Evolutionary conservation across 768 basidiomycete genomes (phyloP), one percentile per base, ranked within the genome.

Genomic region (Coprinopsis sp.): DNA sequence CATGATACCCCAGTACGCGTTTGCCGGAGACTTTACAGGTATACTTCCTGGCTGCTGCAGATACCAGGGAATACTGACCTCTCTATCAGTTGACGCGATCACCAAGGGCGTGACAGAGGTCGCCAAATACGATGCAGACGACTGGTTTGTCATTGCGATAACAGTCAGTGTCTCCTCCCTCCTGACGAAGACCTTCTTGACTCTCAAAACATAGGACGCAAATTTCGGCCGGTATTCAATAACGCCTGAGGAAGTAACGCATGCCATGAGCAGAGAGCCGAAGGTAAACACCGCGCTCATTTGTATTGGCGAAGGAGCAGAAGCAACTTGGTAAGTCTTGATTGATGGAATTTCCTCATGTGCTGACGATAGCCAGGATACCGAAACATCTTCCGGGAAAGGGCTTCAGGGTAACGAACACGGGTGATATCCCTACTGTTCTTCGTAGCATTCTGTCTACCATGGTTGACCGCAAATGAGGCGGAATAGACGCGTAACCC

Each of bases 101-200:
- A 67, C 76, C 49, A 79, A 81, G 49, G 77, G 81, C 8, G 78
- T 82, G n/a, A 64, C 59, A 2, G 78, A 82, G 27, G 78, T 84
- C 0, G 75, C 70, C 0, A 77, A 77, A 54, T 82, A 70, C 48
- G 82, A 84, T 54, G 81, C 78, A 79, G 82, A 85, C 53, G 82
- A 84, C 48, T 83, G 80, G 79, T 82, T 82, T 57, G 81, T 84
- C 14, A 82, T 85, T 49, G 76, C 79, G 3, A 76, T 85, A 37
- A 83, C 83, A 11, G 74, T 74, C 48, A 47, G 65, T 2, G 23
- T 6, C 3, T 8, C 37, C 24, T 6, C 22, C 10, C 16, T 3
- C 7, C 19, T 40, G 18, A 10, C 14, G 27, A 39, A 8, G 23
- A 14, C 36, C 23, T 24, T 47, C 16, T 33, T 14, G 23, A 12